These are phyloP conservation scores for Lecanicillium sp. DNA, from an alignment of 2,329 filamentous ascomycete species.

Conservation along the genomic window DNA sequence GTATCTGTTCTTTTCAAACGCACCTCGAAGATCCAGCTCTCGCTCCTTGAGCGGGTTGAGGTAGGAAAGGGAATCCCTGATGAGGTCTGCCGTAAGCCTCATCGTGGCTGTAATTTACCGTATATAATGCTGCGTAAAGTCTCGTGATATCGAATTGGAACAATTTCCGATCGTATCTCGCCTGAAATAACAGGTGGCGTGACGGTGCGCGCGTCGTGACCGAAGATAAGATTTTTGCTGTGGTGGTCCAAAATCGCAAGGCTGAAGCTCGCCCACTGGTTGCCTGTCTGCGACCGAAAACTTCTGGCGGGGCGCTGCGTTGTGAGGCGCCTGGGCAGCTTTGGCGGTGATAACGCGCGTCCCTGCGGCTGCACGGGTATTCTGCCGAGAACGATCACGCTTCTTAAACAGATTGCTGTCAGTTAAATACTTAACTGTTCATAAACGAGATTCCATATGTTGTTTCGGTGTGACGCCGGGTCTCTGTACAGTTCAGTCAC, in stretches of 20 bases:
- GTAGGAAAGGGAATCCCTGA: conserved; percentile 92
- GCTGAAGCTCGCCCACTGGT: background rate
- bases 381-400: too few relatives aligned
- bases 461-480: too few relatives aligned
- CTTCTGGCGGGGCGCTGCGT: conserved; percentile 12
- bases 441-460: too few relatives aligned
- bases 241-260: background rate
- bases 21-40: conserved; percentile 99
- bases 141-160: background rate
- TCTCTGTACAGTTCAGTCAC: too few relatives aligned
- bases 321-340: too few relatives aligned
- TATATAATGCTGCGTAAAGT: background rate
- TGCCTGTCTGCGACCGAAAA: background rate
- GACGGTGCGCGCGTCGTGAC: conserved; percentile 1
- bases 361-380: too few relatives aligned
- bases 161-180: background rate
- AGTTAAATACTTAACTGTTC: too few relatives aligned
- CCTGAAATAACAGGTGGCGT: background rate
- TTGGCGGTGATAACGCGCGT: too few relatives aligned
- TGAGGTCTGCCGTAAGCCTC: conserved; percentile 93
- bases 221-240: conserved; percentile 2
- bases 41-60: conserved; percentile 98
- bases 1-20: conserved; percentile 94
- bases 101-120: conserved; percentile 45
- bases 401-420: too few relatives aligned